phyloP scores from a whole-genome alignment of 192 early-diverging fungal species.

The Backusella morwellensis region DNA sequence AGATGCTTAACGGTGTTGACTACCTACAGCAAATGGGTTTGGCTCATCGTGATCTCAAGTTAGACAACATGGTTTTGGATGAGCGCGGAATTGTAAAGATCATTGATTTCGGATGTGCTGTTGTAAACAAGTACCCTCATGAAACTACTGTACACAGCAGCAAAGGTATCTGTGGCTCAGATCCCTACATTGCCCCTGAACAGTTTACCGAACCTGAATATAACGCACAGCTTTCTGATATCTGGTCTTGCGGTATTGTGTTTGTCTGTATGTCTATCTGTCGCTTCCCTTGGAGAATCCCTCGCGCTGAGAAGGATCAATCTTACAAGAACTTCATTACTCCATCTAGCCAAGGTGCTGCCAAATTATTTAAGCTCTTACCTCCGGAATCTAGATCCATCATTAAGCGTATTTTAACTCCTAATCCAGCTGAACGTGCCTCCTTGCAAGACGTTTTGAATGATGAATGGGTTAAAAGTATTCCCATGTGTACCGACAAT shows the following conservation, averaged over 20 bases:
- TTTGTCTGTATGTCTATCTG: slow-evolving; percentile 77
- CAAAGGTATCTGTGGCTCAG: slow-evolving; percentile 82
- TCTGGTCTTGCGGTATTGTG: slow-evolving; percentile 92
- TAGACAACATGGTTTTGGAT: slow-evolving; percentile 84
- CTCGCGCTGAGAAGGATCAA: slow-evolving; percentile 53
- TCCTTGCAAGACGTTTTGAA: slow-evolving; percentile 67
- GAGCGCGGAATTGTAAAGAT: slow-evolving; percentile 73
- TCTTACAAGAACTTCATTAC: slow-evolving; percentile 53
- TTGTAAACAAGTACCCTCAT: slow-evolving; percentile 87
- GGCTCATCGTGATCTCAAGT: slow-evolving; percentile 85
- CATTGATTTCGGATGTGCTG: slow-evolving; percentile 87
- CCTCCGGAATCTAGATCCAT: slow-evolving; percentile 56
- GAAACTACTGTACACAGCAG: slow-evolving; percentile 46
- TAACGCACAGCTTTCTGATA: slow-evolving; percentile 78
- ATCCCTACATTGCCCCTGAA: slow-evolving; percentile 98
- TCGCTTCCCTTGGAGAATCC: slow-evolving; percentile 71
- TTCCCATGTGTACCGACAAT: slow-evolving; percentile 47
- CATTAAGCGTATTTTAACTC: slow-evolving; percentile 64
- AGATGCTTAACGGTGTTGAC: slow-evolving; percentile 71
- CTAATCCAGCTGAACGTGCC: slow-evolving; percentile 53
- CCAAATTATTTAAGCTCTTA: slow-evolving; percentile 56
- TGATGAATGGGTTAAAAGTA: slow-evolving; percentile 73
- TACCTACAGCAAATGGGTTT: slow-evolving; percentile 80
- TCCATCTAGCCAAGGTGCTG: slow-evolving; percentile 45
- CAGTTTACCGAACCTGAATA: slow-evolving; percentile 71